These are phyloP conservation scores for Isabelozyma gotoi DNA, from an alignment of 805 yeast genomes.

Conservation along the genomic window DNA sequence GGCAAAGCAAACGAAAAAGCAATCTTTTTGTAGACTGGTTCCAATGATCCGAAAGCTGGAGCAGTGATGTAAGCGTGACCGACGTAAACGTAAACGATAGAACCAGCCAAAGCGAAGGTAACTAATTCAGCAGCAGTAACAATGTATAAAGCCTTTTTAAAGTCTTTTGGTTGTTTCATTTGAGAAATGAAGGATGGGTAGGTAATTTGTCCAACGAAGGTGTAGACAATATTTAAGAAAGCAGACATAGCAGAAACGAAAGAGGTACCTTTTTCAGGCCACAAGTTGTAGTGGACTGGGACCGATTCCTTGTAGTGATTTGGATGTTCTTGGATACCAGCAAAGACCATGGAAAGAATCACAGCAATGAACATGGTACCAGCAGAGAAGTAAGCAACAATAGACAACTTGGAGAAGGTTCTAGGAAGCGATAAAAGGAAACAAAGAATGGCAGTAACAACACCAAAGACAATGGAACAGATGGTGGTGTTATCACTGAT, in stretches of 20 bases:
- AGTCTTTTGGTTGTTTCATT: slow-evolving; percentile 57
- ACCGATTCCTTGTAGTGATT: slow-evolving; percentile 32
- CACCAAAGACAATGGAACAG: slow-evolving; percentile 55
- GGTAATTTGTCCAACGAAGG: slow-evolving; percentile 64
- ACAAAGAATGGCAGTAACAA: slow-evolving; percentile 49
- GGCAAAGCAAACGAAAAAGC: slow-evolving; percentile 65
- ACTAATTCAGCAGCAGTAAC: slow-evolving; percentile 53
- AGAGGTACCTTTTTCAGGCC: slow-evolving; percentile 54
- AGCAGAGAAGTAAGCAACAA: slow-evolving; percentile 54
- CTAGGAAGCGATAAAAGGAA: slow-evolving; percentile 54
- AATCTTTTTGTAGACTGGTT: slow-evolving; percentile 46
- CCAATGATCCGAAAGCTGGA: slow-evolving; percentile 58
- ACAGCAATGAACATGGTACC: slow-evolving; percentile 59
- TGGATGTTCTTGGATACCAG: slow-evolving; percentile 54
- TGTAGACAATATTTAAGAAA: slow-evolving; percentile 56
- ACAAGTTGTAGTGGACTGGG: slow-evolving; percentile 44
- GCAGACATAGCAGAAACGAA: slow-evolving; percentile 57
- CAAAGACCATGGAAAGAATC: slow-evolving; percentile 50
- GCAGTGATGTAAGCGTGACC: slow-evolving; percentile 55
- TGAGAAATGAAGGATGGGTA: slow-evolving; percentile 63
- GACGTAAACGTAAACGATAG: slow-evolving; percentile 57
- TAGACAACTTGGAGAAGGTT: slow-evolving; percentile 52
- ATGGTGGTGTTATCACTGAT: slow-evolving; percentile 44
- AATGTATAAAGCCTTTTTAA: slow-evolving; percentile 53
- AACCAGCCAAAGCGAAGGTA: slow-evolving; percentile 54